Conservation (phyloP, 2,329 filamentous ascomycete species). For the Neopestalotiopsis sp. region DNA sequence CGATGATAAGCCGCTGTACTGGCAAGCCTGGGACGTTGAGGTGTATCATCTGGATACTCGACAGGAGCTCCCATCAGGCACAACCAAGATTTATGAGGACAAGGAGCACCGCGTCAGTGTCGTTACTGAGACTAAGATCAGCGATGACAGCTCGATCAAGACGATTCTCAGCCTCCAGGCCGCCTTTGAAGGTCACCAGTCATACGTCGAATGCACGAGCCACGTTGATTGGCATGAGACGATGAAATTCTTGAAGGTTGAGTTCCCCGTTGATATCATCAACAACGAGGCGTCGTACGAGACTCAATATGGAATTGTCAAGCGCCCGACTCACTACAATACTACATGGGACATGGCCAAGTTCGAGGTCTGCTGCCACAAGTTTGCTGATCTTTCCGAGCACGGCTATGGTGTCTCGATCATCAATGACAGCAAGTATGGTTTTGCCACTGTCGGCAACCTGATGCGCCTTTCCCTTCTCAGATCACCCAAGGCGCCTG, state of each 20-base stretch:
- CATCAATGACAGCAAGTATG: slow-evolving; percentile 94
- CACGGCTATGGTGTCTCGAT: slow-evolving; percentile 89
- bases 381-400: slow-evolving; percentile 90
- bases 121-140: slow-evolving; percentile 85
- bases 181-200: slow-evolving; percentile 66
- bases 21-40: slow-evolving; percentile 98
- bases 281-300: slow-evolving; percentile 96
- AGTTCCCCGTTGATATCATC: slow-evolving; percentile 90
- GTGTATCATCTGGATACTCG: slow-evolving; percentile 92
- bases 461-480: slow-evolving; percentile 89
- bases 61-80: slow-evolving; percentile 72
- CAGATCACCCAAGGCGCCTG: slow-evolving; percentile 88
- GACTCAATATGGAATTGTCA: slow-evolving; percentile 89
- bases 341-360: slow-evolving; percentile 98
- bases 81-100: slow-evolving; percentile 74
- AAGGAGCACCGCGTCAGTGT: slow-evolving; percentile 81
- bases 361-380: slow-evolving; percentile 95
- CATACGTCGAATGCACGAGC: slow-evolving; percentile 77
- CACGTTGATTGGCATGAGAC: slow-evolving; percentile 97
- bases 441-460: slow-evolving; percentile 88
- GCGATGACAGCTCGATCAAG: slow-evolving; percentile 83
- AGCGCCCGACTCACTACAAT: slow-evolving; percentile 95
- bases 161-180: slow-evolving; percentile 84
- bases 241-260: slow-evolving; percentile 98
- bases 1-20: slow-evolving; percentile 96